Evolutionary conservation across 1,284 basidiomycete species (phyloP), one percentile per base, ranked within the genome.

Genomic region (Ganoderma lucidum): DNA sequence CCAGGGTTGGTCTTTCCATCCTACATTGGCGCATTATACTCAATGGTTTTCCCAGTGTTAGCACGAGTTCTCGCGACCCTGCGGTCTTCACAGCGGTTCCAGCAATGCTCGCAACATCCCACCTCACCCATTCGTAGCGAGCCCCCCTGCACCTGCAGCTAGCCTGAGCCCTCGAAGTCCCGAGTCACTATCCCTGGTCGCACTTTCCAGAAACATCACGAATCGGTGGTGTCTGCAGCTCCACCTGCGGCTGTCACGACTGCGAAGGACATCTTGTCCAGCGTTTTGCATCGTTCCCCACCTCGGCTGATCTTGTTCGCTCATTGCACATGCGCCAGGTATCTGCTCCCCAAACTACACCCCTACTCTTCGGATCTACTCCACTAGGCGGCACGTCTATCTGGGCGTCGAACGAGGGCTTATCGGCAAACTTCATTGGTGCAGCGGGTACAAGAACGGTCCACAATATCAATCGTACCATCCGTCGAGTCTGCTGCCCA

Each of bases 191-290:
- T 73, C 74, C 75, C 76, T 0, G 55, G 17, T 42, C 68, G 51
- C 45, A n/a, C 30, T 6, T 64, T 58, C 19, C 68, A 62, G 28
- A 63, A 61, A 0, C 48, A 64, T 15, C 15, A 65, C 3, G 66
- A 67, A 14, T 51, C 64, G 12, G 59, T 60, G 4, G 69, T 73
- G 35, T 67, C 75, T 9, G 44, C 64, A 1, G 64, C 63, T 6
- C 42, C 70, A 42, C 68, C 76, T 6, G 51, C 64, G 1, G 65
- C 60, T 9, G 76, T 79, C 2, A 89, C 83, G 2, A 92, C 90
- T 6, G 91, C 90, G 1, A 83, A 88, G 74, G 90, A 92, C 73
- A 81, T 92, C 1, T 75, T 92, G 53, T 86, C 88, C 65, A 85
- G 84, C 73, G 85, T 91, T 45, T 64, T 80, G 8, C 71, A 70